Conservation (phyloP, 176 grass and related monocot genomes). For the Phoenix roebelenii region DNA sequence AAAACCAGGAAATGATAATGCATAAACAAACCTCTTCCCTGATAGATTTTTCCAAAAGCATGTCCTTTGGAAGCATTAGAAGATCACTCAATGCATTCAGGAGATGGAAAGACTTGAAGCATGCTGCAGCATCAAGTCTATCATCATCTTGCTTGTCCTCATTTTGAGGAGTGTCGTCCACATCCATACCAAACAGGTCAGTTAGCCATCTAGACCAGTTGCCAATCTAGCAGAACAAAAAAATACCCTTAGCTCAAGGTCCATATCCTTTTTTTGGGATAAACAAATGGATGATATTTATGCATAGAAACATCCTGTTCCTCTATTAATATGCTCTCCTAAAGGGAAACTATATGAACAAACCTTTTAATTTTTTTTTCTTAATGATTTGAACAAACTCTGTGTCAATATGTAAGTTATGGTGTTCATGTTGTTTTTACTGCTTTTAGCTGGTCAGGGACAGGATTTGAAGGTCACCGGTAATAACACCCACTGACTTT, state of each 20-base stretch:
- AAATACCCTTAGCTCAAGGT: background rate
- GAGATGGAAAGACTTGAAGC: conserved; percentile 52
- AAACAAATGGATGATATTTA: background rate
- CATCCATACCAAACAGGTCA: conserved; percentile 81
- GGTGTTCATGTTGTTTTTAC: too few relatives aligned
- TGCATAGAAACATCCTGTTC: too few relatives aligned
- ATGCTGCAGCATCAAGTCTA: conserved; percentile 26
- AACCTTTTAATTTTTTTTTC: too few relatives aligned
- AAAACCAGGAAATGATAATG: background rate
- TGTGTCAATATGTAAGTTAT: too few relatives aligned
- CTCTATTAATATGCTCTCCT: too few relatives aligned
- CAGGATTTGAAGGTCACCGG: too few relatives aligned
- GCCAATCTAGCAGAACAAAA: conserved; percentile 54
- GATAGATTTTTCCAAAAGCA: conserved; percentile 62
- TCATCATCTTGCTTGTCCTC: conserved; percentile 33
- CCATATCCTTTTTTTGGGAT: background rate
- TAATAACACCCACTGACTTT: too few relatives aligned
- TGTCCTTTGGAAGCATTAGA: conserved; percentile 93
- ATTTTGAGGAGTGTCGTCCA: conserved; percentile 45
- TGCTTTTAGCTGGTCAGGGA: too few relatives aligned
- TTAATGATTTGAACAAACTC: too few relatives aligned
- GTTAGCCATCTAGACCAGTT: conserved; percentile 87
- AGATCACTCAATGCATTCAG: conserved; percentile 98
- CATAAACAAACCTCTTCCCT: conserved; percentile 63
- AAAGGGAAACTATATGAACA: too few relatives aligned